Evolutionary conservation across 2,329 filamentous ascomycete species (phyloP).

Genomic region (Biscogniauxia mediterranea): DNA sequence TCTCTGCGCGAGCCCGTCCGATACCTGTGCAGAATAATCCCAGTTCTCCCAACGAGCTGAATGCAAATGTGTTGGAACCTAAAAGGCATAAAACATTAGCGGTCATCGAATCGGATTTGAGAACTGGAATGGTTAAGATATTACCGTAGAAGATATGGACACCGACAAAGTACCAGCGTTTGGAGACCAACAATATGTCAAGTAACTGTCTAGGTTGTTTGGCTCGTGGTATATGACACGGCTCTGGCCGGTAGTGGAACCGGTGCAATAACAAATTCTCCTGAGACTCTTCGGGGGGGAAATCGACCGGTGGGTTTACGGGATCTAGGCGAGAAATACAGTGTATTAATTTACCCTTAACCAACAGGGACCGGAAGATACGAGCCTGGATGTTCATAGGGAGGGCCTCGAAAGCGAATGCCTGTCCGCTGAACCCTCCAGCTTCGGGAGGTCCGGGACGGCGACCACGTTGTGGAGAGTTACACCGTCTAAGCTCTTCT

Average conservation of each 20-base stretch:
- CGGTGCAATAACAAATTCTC: slow-evolving; percentile 32
- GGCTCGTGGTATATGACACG: slow-evolving; percentile 34
- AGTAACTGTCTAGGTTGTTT: slow-evolving; percentile 38
- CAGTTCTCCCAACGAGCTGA: slow-evolving; percentile 53
- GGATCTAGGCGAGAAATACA: slow-evolving; percentile 46
- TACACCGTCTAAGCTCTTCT: neutral
- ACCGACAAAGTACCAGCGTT: slow-evolving; percentile 40
- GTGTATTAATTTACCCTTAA: slow-evolving; percentile 40
- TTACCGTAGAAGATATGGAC: slow-evolving; percentile 45
- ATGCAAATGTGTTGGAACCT: slow-evolving; percentile 46
- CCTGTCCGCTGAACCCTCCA: slow-evolving; percentile 1
- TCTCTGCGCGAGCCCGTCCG: slow-evolving; percentile 35
- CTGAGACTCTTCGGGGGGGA: slow-evolving; percentile 8
- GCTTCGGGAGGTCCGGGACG: neutral
- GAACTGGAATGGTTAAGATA: no score
- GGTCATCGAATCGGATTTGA: no score
- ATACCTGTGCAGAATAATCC: slow-evolving; percentile 46
- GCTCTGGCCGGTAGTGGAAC: slow-evolving; percentile 38
- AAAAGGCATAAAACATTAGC: no score
- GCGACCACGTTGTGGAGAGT: neutral
- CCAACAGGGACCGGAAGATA: slow-evolving; percentile 39
- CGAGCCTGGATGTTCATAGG: slow-evolving; percentile 28
- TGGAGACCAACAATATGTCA: slow-evolving; percentile 38
- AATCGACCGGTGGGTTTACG: slow-evolving; percentile 20
- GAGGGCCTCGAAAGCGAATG: slow-evolving; percentile 33